phyloP scores from a whole-genome alignment of 2,329 filamentous ascomycete species.

The Penicillium freii region DNA sequence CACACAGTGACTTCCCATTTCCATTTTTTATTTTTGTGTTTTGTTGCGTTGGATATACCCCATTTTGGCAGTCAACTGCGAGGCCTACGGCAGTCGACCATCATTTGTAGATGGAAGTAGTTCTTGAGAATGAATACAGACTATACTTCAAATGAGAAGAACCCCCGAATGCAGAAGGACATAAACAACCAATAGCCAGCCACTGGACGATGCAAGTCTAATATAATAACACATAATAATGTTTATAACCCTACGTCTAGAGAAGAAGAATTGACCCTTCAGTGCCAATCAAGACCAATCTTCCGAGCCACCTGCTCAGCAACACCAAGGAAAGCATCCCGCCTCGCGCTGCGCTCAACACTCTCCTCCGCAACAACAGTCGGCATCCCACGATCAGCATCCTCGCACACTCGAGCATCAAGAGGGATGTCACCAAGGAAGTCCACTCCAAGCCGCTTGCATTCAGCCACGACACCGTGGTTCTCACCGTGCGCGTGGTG shows the following conservation, averaged over 20 bases:
- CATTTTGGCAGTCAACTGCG: neutral
- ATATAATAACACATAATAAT: neutral
- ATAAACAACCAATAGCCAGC: neutral
- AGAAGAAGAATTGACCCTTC: neutral
- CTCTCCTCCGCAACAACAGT: conserved; percentile 82
- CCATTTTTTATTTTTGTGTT: neutral
- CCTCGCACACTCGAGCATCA: conserved; percentile 79
- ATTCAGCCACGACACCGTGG: conserved; percentile 66
- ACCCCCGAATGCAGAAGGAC: neutral
- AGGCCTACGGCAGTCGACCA: neutral
- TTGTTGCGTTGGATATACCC: conserved; percentile 4
- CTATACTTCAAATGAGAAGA: neutral
- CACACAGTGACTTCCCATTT: neutral
- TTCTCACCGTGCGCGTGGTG: conserved; percentile 42
- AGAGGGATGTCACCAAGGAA: conserved; percentile 86
- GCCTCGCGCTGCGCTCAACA: conserved; percentile 60
- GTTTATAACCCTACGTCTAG: neutral
- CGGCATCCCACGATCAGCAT: conserved; percentile 82
- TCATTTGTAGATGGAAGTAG: neutral
- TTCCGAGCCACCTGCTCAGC: conserved; percentile 54
- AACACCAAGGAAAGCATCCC: conserved; percentile 69
- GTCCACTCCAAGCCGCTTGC: conserved; percentile 69
- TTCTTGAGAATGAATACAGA: neutral
- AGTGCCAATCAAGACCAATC: conserved; percentile 45
- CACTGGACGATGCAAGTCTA: neutral